Percentiles rank a stretch among this genome's conserved stretches.
Conservation (phyloP, 78 protist species). For the Dictyostelium brefeldianum region DNA sequence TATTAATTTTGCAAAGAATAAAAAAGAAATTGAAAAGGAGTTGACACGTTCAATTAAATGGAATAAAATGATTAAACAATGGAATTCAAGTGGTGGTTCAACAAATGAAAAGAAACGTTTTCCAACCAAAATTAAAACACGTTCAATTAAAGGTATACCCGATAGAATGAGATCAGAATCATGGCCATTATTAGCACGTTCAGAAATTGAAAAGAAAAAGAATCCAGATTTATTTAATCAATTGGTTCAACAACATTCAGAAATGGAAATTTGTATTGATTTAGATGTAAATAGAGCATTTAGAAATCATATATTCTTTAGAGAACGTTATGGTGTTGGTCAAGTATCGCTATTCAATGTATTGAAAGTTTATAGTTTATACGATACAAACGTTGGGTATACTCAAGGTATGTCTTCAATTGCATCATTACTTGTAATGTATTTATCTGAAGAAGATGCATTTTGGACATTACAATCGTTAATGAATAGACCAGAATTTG, state of each 20-base stretch:
- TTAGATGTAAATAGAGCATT: constrained; percentile 68
- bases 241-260: neutral
- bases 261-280: constrained; percentile 25
- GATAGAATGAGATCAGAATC: constrained; percentile 47
- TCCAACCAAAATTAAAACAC: constrained; percentile 17
- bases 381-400: constrained; percentile 51
- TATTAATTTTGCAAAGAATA: neutral
- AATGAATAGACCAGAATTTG: constrained; percentile 40
- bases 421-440: constrained; percentile 60
- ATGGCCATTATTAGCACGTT: constrained; percentile 28
- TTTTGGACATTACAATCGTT: constrained; percentile 75
- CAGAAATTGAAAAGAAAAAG: neutral
- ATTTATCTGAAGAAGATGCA: constrained; percentile 64
- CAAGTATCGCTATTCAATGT: constrained; percentile 66
- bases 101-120: neutral
- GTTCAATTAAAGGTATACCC: constrained; percentile 69
- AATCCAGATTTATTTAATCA: constrained; percentile 15
- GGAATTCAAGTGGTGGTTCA: neutral
- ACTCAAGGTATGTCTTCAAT: constrained; percentile 77
- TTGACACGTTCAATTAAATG: constrained; percentile 42
- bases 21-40: constrained; percentile 58
- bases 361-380: constrained; percentile 25
- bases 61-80: constrained; percentile 22
- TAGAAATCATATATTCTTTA: constrained; percentile 39
- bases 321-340: constrained; percentile 75